phyloP scores from a whole-genome alignment of 257 asterid genomes.

The Henckelia pumila region DNA sequence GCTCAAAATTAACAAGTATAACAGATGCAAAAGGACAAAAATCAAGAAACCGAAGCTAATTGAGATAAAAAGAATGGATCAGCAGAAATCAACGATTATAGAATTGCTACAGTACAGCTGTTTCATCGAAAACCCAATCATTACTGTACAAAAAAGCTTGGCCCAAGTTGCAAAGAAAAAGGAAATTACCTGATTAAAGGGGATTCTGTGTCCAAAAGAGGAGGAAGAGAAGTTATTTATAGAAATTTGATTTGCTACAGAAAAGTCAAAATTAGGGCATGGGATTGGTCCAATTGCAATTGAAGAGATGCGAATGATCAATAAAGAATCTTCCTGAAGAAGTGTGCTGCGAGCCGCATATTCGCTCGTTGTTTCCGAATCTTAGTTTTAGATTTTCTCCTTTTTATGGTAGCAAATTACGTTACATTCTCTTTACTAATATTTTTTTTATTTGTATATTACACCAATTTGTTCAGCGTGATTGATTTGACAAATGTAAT shows the following conservation, averaged over 20 bases:
- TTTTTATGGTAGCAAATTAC: neutral
- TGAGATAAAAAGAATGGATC: neutral
- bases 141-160: neutral
- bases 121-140: neutral
- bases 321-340: constrained; percentile 32
- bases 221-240: constrained; percentile 13
- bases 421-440: too few relatives aligned
- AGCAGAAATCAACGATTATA: neutral
- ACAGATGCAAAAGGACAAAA: neutral
- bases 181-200: constrained; percentile 26
- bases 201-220: constrained; percentile 20
- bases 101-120: neutral
- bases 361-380: constrained; percentile 21
- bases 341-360: constrained; percentile 25
- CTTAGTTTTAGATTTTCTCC: neutral
- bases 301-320: constrained; percentile 38
- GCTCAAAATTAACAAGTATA: constrained; percentile 3
- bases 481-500: too few relatives aligned
- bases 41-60: neutral
- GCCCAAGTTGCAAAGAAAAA: neutral
- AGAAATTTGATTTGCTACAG: neutral
- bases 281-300: constrained; percentile 13
- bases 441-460: too few relatives aligned
- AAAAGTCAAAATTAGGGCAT: constrained; percentile 24
- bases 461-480: too few relatives aligned